Base-by-base conservation (phyloP, 2,329 filamentous ascomycete genomes). In the Trichoderma cornu-damae region DNA sequence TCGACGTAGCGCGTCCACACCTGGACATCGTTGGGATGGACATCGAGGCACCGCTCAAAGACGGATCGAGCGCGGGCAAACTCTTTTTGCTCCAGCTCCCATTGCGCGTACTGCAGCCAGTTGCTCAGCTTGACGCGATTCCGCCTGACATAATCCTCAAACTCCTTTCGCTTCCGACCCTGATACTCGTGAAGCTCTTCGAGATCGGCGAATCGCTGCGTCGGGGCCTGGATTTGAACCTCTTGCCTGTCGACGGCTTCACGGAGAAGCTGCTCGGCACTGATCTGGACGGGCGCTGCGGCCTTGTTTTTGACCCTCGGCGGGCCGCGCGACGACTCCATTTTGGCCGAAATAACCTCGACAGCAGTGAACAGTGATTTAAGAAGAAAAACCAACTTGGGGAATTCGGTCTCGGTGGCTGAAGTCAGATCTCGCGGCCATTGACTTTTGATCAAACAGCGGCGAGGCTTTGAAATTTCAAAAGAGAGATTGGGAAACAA, bases 271-370 rank as follows among this genome's bases (percentile, higher is more conserved):
- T 99, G 94, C 75, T 99, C 94, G 64, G 94, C 94, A 64, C 89
- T 95, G 71, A 99, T 96, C 76, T 97, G 87, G 58, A 89, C 79
- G 38, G 88, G 90, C 76, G 93, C 93, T 1, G 94, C 83, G 63
- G 89, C 90, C 87, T 99, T 99, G 80, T 99, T 97, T 75, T 97
- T 97, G 79, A 99, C 94, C 82, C 91, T 82, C 11, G 94, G 93
- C 59, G 94, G 93, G 66, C 93, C 94, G 63, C 93, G 87, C 64
- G 89, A 87, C 58, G 87, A 84, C 79, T 97, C 93, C 92, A 97
- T 96, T 62, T 61, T 82, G n/a, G n/a, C n/a, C n/a, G n/a, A n/a
- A n/a, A n/a, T n/a, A n/a, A n/a, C n/a, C 16, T 20, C 12, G n/a
- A 7, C 3, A 7, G 16, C 6, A n/a, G 24, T n/a, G n/a, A n/a